Evolutionary conservation across 1,284 basidiomycete species (phyloP).

Genomic region (Puccinia polysora): DNA sequence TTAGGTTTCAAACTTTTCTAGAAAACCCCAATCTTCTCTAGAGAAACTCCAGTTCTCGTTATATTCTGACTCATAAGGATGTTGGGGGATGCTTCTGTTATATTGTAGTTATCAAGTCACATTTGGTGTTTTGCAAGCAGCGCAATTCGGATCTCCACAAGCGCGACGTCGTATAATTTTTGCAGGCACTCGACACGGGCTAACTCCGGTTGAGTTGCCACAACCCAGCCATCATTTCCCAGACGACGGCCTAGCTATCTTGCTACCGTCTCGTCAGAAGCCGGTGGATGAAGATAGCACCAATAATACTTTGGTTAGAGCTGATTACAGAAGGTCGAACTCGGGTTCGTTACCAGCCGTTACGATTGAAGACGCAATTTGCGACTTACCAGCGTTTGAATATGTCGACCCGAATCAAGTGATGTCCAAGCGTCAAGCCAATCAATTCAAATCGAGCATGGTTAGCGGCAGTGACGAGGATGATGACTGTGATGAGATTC

Average conservation of each 20-base stretch:
- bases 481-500: background rate
- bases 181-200: background rate
- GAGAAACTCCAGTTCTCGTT: background rate
- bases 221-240: conserved; percentile 30
- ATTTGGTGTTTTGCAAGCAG: conserved; percentile 34
- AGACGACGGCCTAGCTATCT: conserved; percentile 6
- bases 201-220: background rate
- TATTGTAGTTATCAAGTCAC: conserved; percentile 25
- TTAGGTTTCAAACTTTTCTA: no score
- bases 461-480: no score
- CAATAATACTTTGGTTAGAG: background rate
- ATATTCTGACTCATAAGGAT: background rate
- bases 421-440: background rate
- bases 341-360: background rate
- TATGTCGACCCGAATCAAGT: conserved; percentile 10
- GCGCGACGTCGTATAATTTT: conserved; percentile 27
- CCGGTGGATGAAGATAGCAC: background rate
- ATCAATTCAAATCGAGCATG: no score
- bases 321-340: conserved; percentile 10
- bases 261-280: conserved; percentile 18
- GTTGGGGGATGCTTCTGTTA: no score
- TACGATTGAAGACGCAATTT: conserved; percentile 25
- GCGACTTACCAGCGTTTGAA: conserved; percentile 32
- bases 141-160: conserved; percentile 31
- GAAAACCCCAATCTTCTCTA: no score